These are phyloP conservation scores for Colletotrichum coccodes DNA, from an alignment of 2,329 filamentous ascomycete genomes.

Conservation along the genomic window DNA sequence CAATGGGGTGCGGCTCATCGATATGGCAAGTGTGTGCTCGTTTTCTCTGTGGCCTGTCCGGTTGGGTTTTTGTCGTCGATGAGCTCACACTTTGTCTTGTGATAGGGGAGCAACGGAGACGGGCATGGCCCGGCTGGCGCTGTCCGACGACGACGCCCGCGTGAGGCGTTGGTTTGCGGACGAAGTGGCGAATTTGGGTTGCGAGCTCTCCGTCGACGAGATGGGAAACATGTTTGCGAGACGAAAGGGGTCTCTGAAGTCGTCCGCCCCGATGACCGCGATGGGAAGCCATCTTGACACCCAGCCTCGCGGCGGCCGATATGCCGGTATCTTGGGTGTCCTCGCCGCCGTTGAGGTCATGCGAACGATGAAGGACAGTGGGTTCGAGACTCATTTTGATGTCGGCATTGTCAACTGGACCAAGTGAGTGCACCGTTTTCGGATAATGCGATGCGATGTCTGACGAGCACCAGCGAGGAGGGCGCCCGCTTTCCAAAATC, in stretches of 20 bases:
- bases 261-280: slow-evolving; percentile 70
- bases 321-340: slow-evolving; percentile 83
- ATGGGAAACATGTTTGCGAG: slow-evolving; percentile 88
- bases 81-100: not conserved
- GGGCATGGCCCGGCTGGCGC: slow-evolving; percentile 80
- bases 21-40: slow-evolving; percentile 40
- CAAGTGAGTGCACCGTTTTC: slow-evolving; percentile 55
- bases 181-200: slow-evolving; percentile 71
- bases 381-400: slow-evolving; percentile 75
- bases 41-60: not conserved
- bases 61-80: not conserved
- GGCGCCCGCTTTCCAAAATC: slow-evolving; percentile 82
- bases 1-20: slow-evolving; percentile 44
- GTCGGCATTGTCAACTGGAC: slow-evolving; percentile 84
- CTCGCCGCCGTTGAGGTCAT: slow-evolving; percentile 79
- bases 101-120: slow-evolving; percentile 58
- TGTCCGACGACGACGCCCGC: slow-evolving; percentile 77
- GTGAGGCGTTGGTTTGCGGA: slow-evolving; percentile 81
- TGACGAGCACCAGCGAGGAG: slow-evolving; percentile 68
- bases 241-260: slow-evolving; percentile 66
- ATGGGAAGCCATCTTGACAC: slow-evolving; percentile 78
- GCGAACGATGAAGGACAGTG: slow-evolving; percentile 72
- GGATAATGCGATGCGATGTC: not conserved
- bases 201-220: slow-evolving; percentile 73
- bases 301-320: slow-evolving; percentile 72